Conservation (phyloP, 2,329 filamentous ascomycete genomes). For the Botrytis paeoniae region DNA sequence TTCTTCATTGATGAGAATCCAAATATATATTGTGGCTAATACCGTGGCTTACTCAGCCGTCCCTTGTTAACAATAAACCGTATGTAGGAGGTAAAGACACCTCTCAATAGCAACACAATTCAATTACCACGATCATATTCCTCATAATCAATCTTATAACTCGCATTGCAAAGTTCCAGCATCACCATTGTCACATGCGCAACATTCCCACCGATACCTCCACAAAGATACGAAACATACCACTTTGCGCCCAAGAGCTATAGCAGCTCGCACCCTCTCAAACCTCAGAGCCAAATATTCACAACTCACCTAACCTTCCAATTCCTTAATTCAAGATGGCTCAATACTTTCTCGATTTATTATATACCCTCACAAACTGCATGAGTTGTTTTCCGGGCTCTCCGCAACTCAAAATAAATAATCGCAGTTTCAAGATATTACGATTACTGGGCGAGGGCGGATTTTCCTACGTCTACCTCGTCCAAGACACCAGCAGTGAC, state of each 20-base stretch:
- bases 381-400: slow-evolving; percentile 94
- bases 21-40: not conserved
- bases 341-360: slow-evolving; percentile 79
- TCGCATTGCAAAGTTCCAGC: not conserved
- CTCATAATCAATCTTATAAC: not conserved
- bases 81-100: not conserved
- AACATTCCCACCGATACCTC: not conserved
- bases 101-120: not conserved
- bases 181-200: not conserved
- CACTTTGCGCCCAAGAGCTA: slow-evolving; percentile 10
- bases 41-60: not conserved
- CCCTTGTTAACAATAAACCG: not conserved
- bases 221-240: not conserved
- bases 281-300: not conserved
- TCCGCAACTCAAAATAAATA: slow-evolving; percentile 93
- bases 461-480: slow-evolving; percentile 98
- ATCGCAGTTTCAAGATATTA: slow-evolving; percentile 90
- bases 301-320: not conserved
- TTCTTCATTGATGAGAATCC: not conserved
- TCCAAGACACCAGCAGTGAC: slow-evolving; percentile 81
- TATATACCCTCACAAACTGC: slow-evolving; percentile 92
- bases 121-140: not conserved
- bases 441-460: slow-evolving; percentile 94
- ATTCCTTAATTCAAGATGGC: slow-evolving; percentile 54
- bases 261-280: not conserved